Evolutionary conservation across 805 yeast genomes (phyloP).

Genomic region (Cyberlindnera mycetangii): DNA sequence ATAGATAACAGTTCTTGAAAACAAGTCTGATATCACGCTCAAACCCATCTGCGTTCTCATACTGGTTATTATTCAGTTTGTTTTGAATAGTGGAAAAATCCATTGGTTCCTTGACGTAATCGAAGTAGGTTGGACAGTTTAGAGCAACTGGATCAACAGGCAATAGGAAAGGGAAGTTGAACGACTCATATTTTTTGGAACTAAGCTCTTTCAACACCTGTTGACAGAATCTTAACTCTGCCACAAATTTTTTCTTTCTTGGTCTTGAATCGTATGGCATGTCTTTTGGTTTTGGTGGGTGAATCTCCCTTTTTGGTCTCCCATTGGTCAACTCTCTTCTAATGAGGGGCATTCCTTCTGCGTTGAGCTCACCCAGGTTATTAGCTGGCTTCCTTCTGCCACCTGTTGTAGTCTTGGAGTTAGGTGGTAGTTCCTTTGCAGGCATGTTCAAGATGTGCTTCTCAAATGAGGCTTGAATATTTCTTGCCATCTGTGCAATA

Average conservation of each 20-base stretch:
- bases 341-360: conserved; percentile 55
- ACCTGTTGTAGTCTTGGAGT: conserved; percentile 16
- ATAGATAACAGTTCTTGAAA: conserved; percentile 83
- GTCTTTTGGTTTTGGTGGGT: conserved; percentile 94
- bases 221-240: conserved; percentile 84
- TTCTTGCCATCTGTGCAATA: conserved; percentile 89
- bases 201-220: conserved; percentile 77
- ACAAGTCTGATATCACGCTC: conserved; percentile 79
- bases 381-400: conserved; percentile 26
- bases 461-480: conserved; percentile 87
- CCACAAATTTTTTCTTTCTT: conserved; percentile 84
- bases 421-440: conserved; percentile 44
- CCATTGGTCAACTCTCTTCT: conserved; percentile 70
- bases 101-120: conserved; percentile 90
- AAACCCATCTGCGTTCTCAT: conserved; percentile 85
- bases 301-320: conserved; percentile 92
- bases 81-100: conserved; percentile 83
- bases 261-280: conserved; percentile 90
- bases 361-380: conserved; percentile 31
- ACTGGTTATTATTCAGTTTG: conserved; percentile 81
- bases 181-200: conserved; percentile 78
- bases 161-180: conserved; percentile 84
- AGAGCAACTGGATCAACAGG: conserved; percentile 96
- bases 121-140: conserved; percentile 86
- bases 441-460: conserved; percentile 94